Conservation (phyloP, 306 rosid species). For the Citrullus colocynthis region DNA sequence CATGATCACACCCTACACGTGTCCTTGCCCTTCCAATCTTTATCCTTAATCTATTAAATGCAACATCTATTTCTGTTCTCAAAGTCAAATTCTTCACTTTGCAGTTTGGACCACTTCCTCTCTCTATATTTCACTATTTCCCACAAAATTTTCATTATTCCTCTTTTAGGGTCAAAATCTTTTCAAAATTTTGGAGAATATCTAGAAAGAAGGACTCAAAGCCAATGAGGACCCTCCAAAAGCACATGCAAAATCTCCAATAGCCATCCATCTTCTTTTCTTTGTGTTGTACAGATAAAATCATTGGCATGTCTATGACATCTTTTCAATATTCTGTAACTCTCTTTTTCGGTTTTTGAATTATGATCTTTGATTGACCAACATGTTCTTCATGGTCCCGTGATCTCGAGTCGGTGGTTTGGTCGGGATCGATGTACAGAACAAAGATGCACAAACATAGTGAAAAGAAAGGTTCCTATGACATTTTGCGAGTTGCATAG, state of each 20-base stretch:
- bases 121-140: background rate
- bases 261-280: background rate
- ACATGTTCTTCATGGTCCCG: background rate
- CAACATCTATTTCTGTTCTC: background rate
- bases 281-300: background rate
- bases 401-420: background rate
- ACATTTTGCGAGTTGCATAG: background rate
- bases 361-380: background rate
- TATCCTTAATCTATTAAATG: background rate
- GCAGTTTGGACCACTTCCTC: background rate
- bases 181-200: background rate
- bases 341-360: background rate
- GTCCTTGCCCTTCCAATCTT: background rate
- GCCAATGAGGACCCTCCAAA: background rate
- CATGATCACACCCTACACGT: conserved; percentile 1
- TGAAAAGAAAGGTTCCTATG: background rate
- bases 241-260: conserved; percentile 3
- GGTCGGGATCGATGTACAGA: background rate
- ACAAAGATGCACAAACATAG: background rate
- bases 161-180: background rate
- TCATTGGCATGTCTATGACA: background rate
- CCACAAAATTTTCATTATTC: background rate
- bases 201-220: background rate
- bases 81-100: background rate
- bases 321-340: background rate